A percentile compares a stretch with the other conserved stretches of the same genome.
Conservation (phyloP, 306 rosid genomes). For the Herpetospermum pedunculosum region DNA sequence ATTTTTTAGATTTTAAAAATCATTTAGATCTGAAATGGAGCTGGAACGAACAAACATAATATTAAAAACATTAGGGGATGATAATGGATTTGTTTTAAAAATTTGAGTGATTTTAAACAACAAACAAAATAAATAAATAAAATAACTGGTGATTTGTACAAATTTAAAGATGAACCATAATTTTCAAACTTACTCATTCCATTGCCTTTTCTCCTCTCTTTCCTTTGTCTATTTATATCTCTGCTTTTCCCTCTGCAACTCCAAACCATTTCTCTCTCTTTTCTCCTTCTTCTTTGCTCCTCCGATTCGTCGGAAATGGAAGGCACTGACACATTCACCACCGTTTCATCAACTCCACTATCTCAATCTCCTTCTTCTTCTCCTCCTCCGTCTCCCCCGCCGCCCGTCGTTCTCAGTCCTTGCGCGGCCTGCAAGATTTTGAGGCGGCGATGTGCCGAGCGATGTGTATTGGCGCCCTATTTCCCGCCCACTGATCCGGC, state of each 20-base stretch:
- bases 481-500: slow-evolving; percentile 89
- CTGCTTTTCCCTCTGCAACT: not conserved
- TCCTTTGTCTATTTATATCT: slow-evolving; percentile 3
- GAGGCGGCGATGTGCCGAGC: slow-evolving; percentile 71
- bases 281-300: not conserved
- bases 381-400: slow-evolving; percentile 22
- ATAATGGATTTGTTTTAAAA: too few relatives aligned
- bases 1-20: too few relatives aligned
- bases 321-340: not conserved
- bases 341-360: not conserved
- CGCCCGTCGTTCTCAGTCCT: slow-evolving; percentile 47
- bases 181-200: not conserved
- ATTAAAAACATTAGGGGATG: too few relatives aligned
- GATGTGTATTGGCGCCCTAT: slow-evolving; percentile 86
- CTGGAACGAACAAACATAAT: too few relatives aligned
- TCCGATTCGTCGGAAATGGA: not conserved
- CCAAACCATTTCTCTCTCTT: not conserved
- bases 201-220: not conserved
- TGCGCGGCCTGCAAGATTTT: slow-evolving; percentile 90
- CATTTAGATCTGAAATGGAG: too few relatives aligned
- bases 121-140: too few relatives aligned
- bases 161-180: too few relatives aligned
- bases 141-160: too few relatives aligned
- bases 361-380: slow-evolving; percentile 5
- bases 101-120: too few relatives aligned